Base-by-base conservation (phyloP, 371 early-diverging fungal species). In the Syncephalastrum contaminatum region DNA sequence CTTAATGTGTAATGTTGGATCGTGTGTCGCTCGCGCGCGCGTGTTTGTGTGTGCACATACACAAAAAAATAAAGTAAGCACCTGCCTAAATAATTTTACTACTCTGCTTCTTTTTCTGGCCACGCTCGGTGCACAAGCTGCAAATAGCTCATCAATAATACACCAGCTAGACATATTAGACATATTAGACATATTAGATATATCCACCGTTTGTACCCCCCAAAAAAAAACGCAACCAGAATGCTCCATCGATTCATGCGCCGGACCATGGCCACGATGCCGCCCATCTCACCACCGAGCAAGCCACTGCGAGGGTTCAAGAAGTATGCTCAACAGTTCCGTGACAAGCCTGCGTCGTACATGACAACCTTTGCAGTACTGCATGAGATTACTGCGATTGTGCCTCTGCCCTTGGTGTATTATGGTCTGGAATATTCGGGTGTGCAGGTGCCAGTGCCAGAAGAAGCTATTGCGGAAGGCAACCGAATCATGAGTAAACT, bases 361-460 rank as follows among this genome's bases (percentile, higher is more conserved):
- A 64, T 93, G 44, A 81, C 87, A 13, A 76, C 92, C 2, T 96
- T 96, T 71, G 84, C 86, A 4, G 59, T 94, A 12, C 80, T 96
- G 19, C 96, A 96, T 69, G 95, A 96, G 71, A 51, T 93, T 4
- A 96, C 96, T 0, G 96, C 95, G 12, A 70, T 96, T 47, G 73
- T 88, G 0, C 96, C 95, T 5, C 70, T 94, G 25, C 87, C 88
- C 0, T 54, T 88, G 10, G 67, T 92, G 16, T 96, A 92, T 69
- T 89, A 82, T 59, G 56, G 67, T 15, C 71, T 94, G 15, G 67
- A 73, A 20, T 54, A 68, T 47, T 80, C 80, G 7, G 81, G 76
- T 4, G 10, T 81, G 3, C 67, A 77, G 24, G 77, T 89, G 16
- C 89, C 89, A 1, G 60, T 67, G 10, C 89, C 92, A 0, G 84